These are phyloP conservation scores for Clitopilus hobsonii DNA, from an alignment of 768 basidiomycete genomes.

Conservation along the genomic window DNA sequence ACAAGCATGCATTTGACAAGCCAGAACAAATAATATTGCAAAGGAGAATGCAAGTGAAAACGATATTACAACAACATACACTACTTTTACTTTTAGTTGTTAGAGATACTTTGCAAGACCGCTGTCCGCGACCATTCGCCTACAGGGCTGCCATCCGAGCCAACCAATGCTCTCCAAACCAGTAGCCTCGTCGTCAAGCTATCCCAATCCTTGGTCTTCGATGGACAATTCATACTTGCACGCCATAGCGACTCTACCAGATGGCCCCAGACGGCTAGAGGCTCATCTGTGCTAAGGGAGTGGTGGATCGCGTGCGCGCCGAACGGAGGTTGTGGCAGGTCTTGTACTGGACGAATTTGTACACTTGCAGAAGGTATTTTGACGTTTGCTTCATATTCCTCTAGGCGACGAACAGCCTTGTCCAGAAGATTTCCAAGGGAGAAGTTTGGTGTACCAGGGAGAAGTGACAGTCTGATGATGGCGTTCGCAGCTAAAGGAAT, in stretches of 20 bases:
- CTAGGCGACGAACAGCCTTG: not conserved
- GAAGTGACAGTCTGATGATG: slow-evolving; percentile 7
- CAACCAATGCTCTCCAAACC: slow-evolving; percentile 47
- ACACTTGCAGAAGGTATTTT: not conserved
- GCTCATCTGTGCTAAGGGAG: slow-evolving; percentile 18
- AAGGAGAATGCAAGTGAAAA: no score
- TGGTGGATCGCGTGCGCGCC: slow-evolving; percentile 30
- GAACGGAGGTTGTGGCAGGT: slow-evolving; percentile 24
- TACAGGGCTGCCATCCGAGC: slow-evolving; percentile 26
- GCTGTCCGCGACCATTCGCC: slow-evolving; percentile 57
- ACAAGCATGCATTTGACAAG: no score
- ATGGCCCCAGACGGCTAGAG: slow-evolving; percentile 42
- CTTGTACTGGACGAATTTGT: not conserved
- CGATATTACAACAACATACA: not conserved
- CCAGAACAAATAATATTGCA: no score
- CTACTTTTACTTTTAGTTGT: no score
- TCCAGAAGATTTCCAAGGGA: not conserved
- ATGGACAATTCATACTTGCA: slow-evolving; percentile 35
- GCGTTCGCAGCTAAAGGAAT: slow-evolving; percentile 4
- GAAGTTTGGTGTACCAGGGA: not conserved
- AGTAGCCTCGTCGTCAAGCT: slow-evolving; percentile 49
- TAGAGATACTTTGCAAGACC: slow-evolving; percentile 13
- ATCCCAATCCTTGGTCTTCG: slow-evolving; percentile 39
- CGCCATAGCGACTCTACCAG: slow-evolving; percentile 56
- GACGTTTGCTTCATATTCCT: slow-evolving; percentile 17